These are phyloP conservation scores for Dillenia suffruticosa DNA, from an alignment of 164 flowering plant species.

Conservation along the genomic window DNA sequence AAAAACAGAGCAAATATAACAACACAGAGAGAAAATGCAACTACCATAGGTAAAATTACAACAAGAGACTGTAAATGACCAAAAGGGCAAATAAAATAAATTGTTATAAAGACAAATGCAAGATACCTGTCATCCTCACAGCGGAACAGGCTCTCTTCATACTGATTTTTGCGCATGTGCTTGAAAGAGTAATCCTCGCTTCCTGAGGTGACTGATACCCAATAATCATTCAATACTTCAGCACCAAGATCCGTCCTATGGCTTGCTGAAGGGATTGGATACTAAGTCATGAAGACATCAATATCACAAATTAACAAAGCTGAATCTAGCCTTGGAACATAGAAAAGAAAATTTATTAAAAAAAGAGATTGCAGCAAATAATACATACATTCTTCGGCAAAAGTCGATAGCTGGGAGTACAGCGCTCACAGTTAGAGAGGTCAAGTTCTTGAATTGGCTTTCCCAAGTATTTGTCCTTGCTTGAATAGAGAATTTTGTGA, in stretches of 20 bases:
- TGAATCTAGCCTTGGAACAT: not conserved
- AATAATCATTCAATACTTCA: constrained; percentile 85
- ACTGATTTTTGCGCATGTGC: constrained; percentile 98
- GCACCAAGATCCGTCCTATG: constrained; percentile 77
- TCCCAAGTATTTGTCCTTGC: constrained; percentile 61
- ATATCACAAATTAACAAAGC: not conserved
- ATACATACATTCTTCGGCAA: constrained; percentile 78
- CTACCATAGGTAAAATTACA: too few species aligned
- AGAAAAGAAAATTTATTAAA: not conserved
- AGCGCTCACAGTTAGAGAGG: constrained; percentile 85
- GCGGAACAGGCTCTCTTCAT: constrained; percentile 95
- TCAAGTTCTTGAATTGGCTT: constrained; percentile 96
- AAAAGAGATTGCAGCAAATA: not conserved
- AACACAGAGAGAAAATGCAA: too few species aligned
- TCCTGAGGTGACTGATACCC: constrained; percentile 99
- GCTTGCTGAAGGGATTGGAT: constrained; percentile 80
- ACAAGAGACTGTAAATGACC: not conserved
- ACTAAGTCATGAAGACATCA: constrained; percentile 32
- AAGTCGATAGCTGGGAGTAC: constrained; percentile 96
- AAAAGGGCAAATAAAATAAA: not conserved
- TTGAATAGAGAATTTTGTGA: constrained; percentile 43
- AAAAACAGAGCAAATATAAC: too few species aligned
- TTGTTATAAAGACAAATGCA: not conserved
- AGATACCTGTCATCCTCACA: constrained; percentile 97
- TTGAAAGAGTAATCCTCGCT: constrained; percentile 98